These are phyloP conservation scores for Aspergillus aculeatinus DNA, from an alignment of 2,329 filamentous ascomycete genomes.

Conservation along the genomic window DNA sequence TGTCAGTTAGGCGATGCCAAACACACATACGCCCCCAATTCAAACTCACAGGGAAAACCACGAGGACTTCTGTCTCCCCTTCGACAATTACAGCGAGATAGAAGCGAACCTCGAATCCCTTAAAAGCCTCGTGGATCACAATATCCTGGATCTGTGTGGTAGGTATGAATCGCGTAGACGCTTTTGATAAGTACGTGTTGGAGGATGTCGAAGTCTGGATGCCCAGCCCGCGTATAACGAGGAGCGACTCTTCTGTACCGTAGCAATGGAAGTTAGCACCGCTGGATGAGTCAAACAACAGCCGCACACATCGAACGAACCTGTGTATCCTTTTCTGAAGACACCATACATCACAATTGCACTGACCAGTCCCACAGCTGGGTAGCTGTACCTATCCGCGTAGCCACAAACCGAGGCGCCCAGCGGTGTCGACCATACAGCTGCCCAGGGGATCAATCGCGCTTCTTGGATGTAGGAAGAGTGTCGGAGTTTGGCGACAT, in stretches of 20 bases:
- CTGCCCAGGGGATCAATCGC: conserved; percentile 28
- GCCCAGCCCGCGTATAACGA: conserved; percentile 84
- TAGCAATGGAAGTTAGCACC: conserved; percentile 31
- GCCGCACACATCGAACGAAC: conserved; percentile 33
- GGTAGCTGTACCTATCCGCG: conserved; percentile 43
- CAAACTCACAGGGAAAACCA: conserved; percentile 77
- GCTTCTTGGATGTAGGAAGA: conserved; percentile 29
- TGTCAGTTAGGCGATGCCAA: conserved; percentile 1
- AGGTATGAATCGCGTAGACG: conserved; percentile 76
- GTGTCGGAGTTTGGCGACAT: conserved; percentile 34
- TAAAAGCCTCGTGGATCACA: conserved; percentile 91
- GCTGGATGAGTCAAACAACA: neutral
- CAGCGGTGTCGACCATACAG: conserved; percentile 34
- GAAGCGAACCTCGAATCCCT: conserved; percentile 84
- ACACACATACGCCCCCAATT: neutral
- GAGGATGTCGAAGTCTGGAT: conserved; percentile 81
- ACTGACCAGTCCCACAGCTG: conserved; percentile 41
- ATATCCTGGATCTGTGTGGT: conserved; percentile 91
- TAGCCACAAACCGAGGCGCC: conserved; percentile 36
- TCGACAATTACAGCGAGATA: conserved; percentile 89
- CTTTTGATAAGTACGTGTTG: conserved; percentile 62
- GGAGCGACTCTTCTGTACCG: conserved; percentile 73
- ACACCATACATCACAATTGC: conserved; percentile 45
- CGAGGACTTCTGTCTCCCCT: conserved; percentile 81
- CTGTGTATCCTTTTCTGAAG: conserved; percentile 51